Evolutionary conservation across 495 filamentous ascomycete genomes (phyloP), one percentile per base, ranked within the genome.

Genomic region (Penicillium riverlandense): DNA sequence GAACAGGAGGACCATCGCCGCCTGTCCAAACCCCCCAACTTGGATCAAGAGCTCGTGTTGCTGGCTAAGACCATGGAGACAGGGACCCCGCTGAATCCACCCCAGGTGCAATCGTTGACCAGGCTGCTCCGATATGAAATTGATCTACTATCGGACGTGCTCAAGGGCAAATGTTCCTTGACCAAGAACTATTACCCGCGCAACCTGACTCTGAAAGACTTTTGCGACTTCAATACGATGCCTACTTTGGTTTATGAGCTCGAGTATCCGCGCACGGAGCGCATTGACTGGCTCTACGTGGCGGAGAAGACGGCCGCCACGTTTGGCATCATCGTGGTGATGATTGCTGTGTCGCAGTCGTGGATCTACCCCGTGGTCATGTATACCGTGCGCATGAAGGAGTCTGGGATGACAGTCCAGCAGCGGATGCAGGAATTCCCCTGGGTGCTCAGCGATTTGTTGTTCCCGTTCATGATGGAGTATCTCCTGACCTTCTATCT

Each of bases 191-290:
- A 62, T 29, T 88, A 88, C 56, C 85, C 85, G 0, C 65, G 72
- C 36, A 88, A 88, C 58, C 70, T 89, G 13, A 86, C 78, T 2
- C 47, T 79, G 39, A 36, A 45, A 36, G 85, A 88, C 62, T 83
- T 82, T 50, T 76, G 77, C 53, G 84, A 86, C 45, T 89, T 79
- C 61, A 78, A 83, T 45, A 75, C 79, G 35, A 71, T 89, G 11
- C 85, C 85, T 22, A 89, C 84, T 7, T 62, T 85, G 29, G 82
- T 88, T 11, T 89, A 88, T 64, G 85, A 89, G 57, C 72, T 88
- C 11, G 79, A 83, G 50, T 88, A 88, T 53, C 84, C 85, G 9
- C 75, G 85, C 29, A 81, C 82, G 35, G 73, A 82, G 22, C 60
- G 49, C 9, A 83, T 86, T 52, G 76, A 84, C 60, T 85, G 83